These are phyloP conservation scores for Suillus bovinus DNA, from an alignment of 768 basidiomycete genomes.

Conservation along the genomic window DNA sequence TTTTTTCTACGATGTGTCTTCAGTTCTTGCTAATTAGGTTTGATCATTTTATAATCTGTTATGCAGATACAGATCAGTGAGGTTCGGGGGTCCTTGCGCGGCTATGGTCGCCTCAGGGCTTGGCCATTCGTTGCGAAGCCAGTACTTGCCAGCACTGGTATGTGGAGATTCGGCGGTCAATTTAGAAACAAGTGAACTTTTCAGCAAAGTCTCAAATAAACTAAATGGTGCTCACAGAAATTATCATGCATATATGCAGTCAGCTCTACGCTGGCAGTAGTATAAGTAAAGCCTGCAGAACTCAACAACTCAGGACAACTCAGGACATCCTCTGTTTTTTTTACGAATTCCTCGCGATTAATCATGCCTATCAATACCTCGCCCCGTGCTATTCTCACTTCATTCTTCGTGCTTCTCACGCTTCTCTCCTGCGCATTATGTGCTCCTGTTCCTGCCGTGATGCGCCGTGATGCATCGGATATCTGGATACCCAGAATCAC, in stretches of 20 bases:
- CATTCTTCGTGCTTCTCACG: constrained; percentile 15
- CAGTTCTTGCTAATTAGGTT: not conserved
- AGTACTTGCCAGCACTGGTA: not conserved
- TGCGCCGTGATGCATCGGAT: constrained; percentile 45
- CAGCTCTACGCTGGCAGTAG: constrained; percentile 17
- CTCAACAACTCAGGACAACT: not conserved
- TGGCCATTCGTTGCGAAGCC: not conserved
- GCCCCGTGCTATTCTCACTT: constrained; percentile 8
- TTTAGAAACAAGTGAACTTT: too few species aligned
- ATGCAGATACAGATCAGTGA: not conserved
- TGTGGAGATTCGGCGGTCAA: not conserved
- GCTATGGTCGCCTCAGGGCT: not conserved
- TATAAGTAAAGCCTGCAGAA: constrained; percentile 13
- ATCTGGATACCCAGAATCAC: constrained; percentile 47
- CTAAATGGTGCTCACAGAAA: not conserved
- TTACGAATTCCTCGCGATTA: constrained; percentile 9
- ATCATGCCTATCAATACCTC: constrained; percentile 16
- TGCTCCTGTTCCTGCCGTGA: constrained; percentile 25
- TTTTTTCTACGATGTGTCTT: not conserved
- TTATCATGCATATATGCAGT: not conserved
- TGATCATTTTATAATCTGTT: not conserved
- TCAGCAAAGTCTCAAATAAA: not conserved
- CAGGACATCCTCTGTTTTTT: not conserved
- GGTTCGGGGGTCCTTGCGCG: not conserved
- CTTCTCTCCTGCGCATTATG: constrained; percentile 31